phyloP scores from a whole-genome alignment of 345 rosid species.

The Acer saccharum region DNA sequence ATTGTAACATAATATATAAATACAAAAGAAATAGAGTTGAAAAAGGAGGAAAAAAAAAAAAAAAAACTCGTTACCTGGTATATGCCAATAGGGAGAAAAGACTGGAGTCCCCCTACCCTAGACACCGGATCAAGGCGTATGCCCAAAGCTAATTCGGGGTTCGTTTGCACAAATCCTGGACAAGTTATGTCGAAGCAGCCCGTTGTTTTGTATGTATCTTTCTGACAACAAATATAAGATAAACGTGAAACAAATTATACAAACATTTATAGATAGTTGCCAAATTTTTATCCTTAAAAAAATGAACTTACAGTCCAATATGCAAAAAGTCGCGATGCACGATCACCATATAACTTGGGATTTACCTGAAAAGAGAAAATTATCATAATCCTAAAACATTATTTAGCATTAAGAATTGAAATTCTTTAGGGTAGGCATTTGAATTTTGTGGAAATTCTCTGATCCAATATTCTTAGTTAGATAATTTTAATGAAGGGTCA shows the following conservation, averaged over 20 bases:
- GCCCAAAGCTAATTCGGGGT: conserved; percentile 25
- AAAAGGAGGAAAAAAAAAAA: background rate
- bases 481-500: too few species aligned
- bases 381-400: too few species aligned
- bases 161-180: conserved; percentile 52
- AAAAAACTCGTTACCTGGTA: conserved; percentile 24
- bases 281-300: background rate
- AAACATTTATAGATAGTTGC: background rate
- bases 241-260: background rate
- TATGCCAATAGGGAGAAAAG: conserved; percentile 17
- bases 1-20: too few species aligned
- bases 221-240: conserved; percentile 20
- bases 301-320: background rate
- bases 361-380: too few species aligned
- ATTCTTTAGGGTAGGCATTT: too few species aligned
- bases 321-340: background rate
- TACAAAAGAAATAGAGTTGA: background rate
- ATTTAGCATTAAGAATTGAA: too few species aligned
- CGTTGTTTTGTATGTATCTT: conserved; percentile 30
- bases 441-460: too few species aligned
- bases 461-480: too few species aligned
- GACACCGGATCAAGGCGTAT: conserved; percentile 25
- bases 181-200: conserved; percentile 51
- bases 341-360: too few species aligned
- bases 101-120: conserved; percentile 10